Percentiles rank a stretch among this genome's conserved stretches.
Evolutionary conservation across 192 early-diverging fungal species (phyloP).

Genomic region (Anaeromyces robustus): DNA sequence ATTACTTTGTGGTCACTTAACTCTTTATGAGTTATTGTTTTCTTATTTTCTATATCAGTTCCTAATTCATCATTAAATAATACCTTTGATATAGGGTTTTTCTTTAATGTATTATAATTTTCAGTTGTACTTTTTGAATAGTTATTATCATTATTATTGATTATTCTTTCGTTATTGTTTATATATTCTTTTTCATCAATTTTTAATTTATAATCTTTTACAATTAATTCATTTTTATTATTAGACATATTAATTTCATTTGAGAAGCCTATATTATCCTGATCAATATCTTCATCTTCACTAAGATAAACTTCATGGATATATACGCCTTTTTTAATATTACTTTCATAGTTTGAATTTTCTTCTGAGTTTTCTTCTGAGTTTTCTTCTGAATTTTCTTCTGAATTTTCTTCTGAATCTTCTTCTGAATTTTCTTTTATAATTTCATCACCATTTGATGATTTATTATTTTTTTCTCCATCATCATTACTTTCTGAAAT

Average conservation of each 20-base stretch:
- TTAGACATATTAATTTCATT: not conserved
- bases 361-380: not conserved
- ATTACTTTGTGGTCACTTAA: not conserved
- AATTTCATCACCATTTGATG: no score
- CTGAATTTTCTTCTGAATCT: not conserved
- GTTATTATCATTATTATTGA: not conserved
- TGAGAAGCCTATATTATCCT: not conserved
- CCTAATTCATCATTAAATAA: not conserved
- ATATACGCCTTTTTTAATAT: not conserved
- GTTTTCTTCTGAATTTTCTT: no score
- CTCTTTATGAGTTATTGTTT: not conserved
- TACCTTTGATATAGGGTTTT: not conserved
- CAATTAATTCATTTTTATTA: not conserved
- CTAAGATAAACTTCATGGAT: not conserved
- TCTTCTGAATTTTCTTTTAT: not conserved
- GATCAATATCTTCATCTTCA: not conserved
- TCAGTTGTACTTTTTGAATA: not conserved
- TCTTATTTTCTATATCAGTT: not conserved
- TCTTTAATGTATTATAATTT: not conserved
- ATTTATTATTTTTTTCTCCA: not conserved
- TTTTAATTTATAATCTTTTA: no score
- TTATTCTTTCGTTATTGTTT: not conserved
- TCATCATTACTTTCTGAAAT: not conserved
- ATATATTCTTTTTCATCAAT: no score
- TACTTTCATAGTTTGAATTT: not conserved